Base-by-base conservation (phyloP, 768 basidiomycete genomes). In the Leucocoprinus sp. region DNA sequence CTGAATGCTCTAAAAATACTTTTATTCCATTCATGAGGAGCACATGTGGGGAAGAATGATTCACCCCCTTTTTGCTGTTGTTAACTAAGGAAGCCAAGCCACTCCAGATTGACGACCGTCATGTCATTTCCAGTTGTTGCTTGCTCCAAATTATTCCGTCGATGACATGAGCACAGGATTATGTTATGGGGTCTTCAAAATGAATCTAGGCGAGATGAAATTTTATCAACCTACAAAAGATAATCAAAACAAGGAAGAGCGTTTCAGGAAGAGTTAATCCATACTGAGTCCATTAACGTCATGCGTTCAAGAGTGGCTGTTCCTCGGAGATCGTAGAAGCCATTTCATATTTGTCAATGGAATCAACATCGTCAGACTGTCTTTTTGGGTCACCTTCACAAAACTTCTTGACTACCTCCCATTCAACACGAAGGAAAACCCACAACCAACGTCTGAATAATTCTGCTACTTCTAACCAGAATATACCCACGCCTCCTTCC, bases 381-480 rank as follows among this genome's bases (percentile, higher is more conserved):
- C n/a, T 33, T 18, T 29, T 42, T 22, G 39, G 33, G 15, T 36
- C 8, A 14, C 18, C 46, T 31, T 68, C 67, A 33, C 61, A 60
- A 24, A 58, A 54, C 54, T 66, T 71, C 64, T 78, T 89, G 40
- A 91, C 78, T 7, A 82, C 74, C 65, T 98, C 95, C 96, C 95
- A 99, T 65, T 99, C 96, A 33, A 98, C 79, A 28, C 96, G 79
- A 51, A 98, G 64, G 64, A 96, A 98, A 21, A 96, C 92, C 96
- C 96, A 99, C 69, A 97, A 75, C 96, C 96, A 99, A 55, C 96
- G 66, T 52, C 96, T 72, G 27, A 91, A 59, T 23, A 99, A 65
- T 65, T 98, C 96, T 24, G 93, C 80, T 34, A 87, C 72, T 64
- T 99, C 93, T 42, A 98, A 75, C 72, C 84, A 78, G 65, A 98